These are phyloP conservation scores for Diversispora epigaea DNA, from an alignment of 192 early-diverging fungal genomes.

Conservation along the genomic window DNA sequence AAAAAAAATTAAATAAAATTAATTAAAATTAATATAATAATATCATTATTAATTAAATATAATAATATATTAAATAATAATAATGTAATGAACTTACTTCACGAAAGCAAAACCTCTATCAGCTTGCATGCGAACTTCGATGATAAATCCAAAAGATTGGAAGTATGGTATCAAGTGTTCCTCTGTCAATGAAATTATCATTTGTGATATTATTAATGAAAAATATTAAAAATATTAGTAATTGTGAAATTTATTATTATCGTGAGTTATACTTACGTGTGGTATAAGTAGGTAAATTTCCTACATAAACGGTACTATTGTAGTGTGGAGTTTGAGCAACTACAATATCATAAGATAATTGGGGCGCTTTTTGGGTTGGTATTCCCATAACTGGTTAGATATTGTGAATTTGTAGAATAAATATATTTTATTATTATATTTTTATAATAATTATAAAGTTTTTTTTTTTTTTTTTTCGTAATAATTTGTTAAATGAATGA, in stretches of 20 bases:
- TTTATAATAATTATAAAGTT: too few relatives aligned
- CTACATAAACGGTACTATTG: slow-evolving; percentile 88
- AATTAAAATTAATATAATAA: slow-evolving; percentile 78
- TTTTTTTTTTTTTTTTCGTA: too few relatives aligned
- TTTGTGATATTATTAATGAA: background rate
- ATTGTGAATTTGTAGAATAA: too few relatives aligned
- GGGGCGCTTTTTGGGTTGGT: slow-evolving; percentile 45
- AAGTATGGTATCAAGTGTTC: slow-evolving; percentile 72
- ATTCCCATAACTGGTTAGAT: slow-evolving; percentile 13
- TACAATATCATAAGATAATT: slow-evolving; percentile 67
- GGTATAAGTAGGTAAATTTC: slow-evolving; percentile 80
- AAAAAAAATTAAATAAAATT: background rate
- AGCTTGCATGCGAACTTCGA: slow-evolving; percentile 81
- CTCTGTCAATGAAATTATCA: slow-evolving; percentile 40
- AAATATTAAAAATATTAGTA: background rate
- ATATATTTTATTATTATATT: too few relatives aligned
- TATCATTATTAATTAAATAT: too few relatives aligned
- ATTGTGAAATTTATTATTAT: background rate
- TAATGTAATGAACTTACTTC: too few relatives aligned
- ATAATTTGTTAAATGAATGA: too few relatives aligned
- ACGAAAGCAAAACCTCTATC: slow-evolving; percentile 91
- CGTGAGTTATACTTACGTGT: slow-evolving; percentile 53
- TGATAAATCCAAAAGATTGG: slow-evolving; percentile 73
- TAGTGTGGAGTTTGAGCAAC: slow-evolving; percentile 73
- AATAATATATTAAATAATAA: too few relatives aligned